Evolutionary conservation across 2,329 filamentous ascomycete species (phyloP), one percentile per base, ranked within the genome.

Genomic region (Penicillium glabrum): DNA sequence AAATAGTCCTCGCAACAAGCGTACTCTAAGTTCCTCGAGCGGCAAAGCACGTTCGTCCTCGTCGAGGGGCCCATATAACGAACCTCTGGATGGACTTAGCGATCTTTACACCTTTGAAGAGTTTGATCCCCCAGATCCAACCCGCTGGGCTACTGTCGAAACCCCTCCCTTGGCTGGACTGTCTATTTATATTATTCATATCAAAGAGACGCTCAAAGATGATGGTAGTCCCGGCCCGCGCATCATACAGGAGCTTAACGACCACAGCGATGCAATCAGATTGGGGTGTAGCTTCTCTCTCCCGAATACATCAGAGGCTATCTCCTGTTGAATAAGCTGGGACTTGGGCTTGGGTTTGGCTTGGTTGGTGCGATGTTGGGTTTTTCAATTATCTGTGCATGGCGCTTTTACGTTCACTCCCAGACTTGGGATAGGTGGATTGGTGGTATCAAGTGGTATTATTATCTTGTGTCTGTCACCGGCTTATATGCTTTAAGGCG

Each of bases 121-220:
- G 29, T 19, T 59, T 13, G 52, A 41, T n/a, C 49, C 10, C 60
- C 68, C 2, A 41, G 69, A n/a, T 46, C 47, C 58, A 33, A 54
- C 51, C 37, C 53, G 29, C 31, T 64, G 61, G 63, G 57, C 55
- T 44, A 52, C 61, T 31, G 57, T 54, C 58, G 39, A 41, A 13
- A 67, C 46, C 41, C 64, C 63, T 56, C 86, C 87, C 7, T 79
- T 99, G 5, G 79, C 81, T 51, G 92, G 91, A 0, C 71, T 98
- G 27, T 89, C 86, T 61, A 80, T 99, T 1, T 87, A 97, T 49
- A 86, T 98, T 54, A 98, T 98, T 37, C 95, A 99, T 70, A 85
- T 98, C 68, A 99, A 99, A 72, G 93, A 98, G 62, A 88, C 84
- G 23, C 77, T 97, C 54, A 79, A 82, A 9, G 92, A 96, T 69